phyloP scores from a whole-genome alignment of 2,329 filamentous ascomycete species.

The Venturia effusa region DNA sequence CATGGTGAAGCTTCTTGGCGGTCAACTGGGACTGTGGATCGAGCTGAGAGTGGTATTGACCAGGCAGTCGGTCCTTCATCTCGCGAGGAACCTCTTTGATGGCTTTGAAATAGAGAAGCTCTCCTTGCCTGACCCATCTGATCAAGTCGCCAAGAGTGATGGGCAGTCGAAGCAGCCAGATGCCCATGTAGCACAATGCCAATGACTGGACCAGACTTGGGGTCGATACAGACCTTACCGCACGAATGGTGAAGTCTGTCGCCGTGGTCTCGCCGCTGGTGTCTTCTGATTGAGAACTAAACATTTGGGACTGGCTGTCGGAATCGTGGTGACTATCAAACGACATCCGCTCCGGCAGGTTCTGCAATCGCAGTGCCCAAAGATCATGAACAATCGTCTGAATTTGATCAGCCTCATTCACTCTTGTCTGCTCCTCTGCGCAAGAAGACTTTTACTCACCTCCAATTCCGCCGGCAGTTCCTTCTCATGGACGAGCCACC shows the following conservation, averaged over 20 bases:
- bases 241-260: constrained; percentile 11
- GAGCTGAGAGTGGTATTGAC: constrained; percentile 48
- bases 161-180: constrained; percentile 63
- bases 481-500: constrained; percentile 58
- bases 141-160: constrained; percentile 64
- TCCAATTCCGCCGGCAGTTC: constrained; percentile 64
- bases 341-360: constrained; percentile 35
- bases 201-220: constrained; percentile 67
- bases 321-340: constrained; percentile 22
- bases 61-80: constrained; percentile 55
- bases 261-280: constrained; percentile 19
- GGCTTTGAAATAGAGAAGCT: constrained; percentile 62
- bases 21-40: constrained; percentile 40
- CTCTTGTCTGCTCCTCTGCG: constrained; percentile 13
- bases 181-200: constrained; percentile 68
- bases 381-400: constrained; percentile 62
- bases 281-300: constrained; percentile 47
- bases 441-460: constrained; percentile 26
- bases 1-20: constrained; percentile 50
- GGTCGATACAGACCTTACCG: constrained; percentile 35
- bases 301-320: constrained; percentile 37
- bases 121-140: constrained; percentile 53
- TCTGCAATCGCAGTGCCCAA: constrained; percentile 65
- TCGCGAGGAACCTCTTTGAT: constrained; percentile 46
- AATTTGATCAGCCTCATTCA: background rate